Evolutionary conservation across 768 basidiomycete species (phyloP).

Genomic region (Lepiota brunneoincarnata): DNA sequence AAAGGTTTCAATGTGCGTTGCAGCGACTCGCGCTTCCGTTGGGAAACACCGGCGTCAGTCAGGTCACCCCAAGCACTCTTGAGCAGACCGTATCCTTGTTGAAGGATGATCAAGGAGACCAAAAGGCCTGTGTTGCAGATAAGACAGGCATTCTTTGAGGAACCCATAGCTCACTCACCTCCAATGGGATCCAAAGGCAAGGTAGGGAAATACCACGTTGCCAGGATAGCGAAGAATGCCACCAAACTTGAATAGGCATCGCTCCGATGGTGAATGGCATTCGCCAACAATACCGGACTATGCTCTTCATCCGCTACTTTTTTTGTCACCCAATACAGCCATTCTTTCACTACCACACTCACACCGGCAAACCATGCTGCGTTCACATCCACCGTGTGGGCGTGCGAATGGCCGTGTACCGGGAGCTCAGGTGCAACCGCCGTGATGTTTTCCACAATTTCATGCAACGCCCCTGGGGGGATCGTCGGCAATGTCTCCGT

Average conservation of each 20-base stretch:
- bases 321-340: conserved; percentile 86
- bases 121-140: conserved; percentile 54
- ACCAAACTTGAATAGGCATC: conserved; percentile 94
- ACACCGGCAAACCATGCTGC: conserved; percentile 94
- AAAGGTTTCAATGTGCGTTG: conserved; percentile 56
- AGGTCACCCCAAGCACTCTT: conserved; percentile 75
- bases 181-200: conserved; percentile 92
- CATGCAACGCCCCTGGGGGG: conserved; percentile 61
- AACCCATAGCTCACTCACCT: conserved; percentile 44
- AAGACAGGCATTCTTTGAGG: not conserved
- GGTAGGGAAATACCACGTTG: conserved; percentile 82
- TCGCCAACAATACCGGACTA: conserved; percentile 91
- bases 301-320: conserved; percentile 89
- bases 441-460: conserved; percentile 56
- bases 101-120: conserved; percentile 87
- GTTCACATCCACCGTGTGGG: conserved; percentile 78
- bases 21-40: conserved; percentile 49
- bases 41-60: conserved; percentile 78
- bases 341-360: conserved; percentile 85
- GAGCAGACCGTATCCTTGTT: conserved; percentile 70
- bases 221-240: conserved; percentile 89
- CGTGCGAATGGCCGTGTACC: conserved; percentile 51
- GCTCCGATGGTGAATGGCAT: conserved; percentile 96
- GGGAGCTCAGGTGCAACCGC: conserved; percentile 51
- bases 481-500: conserved; percentile 61